Evolutionary conservation across 257 asterid genomes (phyloP).

Genomic region (Mentha longifolia): DNA sequence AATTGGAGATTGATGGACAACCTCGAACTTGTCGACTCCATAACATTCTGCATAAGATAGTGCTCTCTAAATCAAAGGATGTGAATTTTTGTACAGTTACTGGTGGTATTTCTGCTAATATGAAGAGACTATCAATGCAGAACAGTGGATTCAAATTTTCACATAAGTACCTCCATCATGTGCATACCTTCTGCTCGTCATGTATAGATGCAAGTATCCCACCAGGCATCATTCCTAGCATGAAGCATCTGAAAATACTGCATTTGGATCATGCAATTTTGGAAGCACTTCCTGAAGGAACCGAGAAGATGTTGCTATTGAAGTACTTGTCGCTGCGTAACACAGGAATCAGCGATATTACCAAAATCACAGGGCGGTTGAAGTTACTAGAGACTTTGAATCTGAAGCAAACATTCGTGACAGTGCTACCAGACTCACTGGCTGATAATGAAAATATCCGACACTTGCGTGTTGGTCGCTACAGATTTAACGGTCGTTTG

Average conservation of each 20-base stretch:
- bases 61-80: conserved; percentile 12
- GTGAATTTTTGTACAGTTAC: conserved; percentile 14
- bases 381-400: conserved; percentile 32
- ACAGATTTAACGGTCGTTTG: background rate
- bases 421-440: conserved; percentile 17
- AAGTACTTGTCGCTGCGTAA: conserved; percentile 32
- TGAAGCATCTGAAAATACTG: conserved; percentile 21
- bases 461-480: conserved; percentile 13
- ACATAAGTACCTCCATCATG: background rate
- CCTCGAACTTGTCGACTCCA: conserved; percentile 26
- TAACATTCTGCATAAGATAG: conserved; percentile 21
- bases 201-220: background rate
- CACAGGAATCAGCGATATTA: conserved; percentile 13
- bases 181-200: conserved; percentile 9
- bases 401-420: conserved; percentile 31
- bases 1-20: conserved; percentile 33
- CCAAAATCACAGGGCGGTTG: conserved; percentile 11
- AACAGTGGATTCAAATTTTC: background rate
- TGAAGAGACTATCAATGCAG: conserved; percentile 21
- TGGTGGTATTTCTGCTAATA: background rate
- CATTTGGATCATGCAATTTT: conserved; percentile 23
- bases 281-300: conserved; percentile 27
- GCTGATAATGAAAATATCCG: conserved; percentile 7
- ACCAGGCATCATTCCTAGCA: background rate
- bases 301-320: conserved; percentile 25